Percentiles rank a stretch among this genome's conserved stretches.
These are phyloP conservation scores for Sugiyamaella floridensis DNA, from an alignment of 805 yeast genomes.

Conservation along the genomic window DNA sequence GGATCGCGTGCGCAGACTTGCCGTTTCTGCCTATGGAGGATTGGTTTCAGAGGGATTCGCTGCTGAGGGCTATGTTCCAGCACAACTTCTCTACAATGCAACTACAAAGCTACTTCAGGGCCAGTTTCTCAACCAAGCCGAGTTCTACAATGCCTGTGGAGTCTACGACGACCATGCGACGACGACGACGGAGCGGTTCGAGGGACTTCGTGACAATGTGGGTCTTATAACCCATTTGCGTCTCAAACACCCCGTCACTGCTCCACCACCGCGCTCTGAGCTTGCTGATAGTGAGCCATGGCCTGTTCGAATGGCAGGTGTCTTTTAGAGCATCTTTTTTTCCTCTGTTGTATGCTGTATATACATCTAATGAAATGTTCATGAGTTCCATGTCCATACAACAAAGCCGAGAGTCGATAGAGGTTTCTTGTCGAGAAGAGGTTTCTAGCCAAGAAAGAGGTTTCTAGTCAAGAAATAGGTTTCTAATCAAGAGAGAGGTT, in stretches of 20 bases:
- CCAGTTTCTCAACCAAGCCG: constrained; percentile 22
- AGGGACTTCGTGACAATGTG: constrained; percentile 27
- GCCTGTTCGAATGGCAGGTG: constrained; percentile 10
- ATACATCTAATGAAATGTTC: not conserved
- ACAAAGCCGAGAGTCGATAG: too few species aligned
- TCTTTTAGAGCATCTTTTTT: not conserved
- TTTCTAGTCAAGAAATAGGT: too few species aligned
- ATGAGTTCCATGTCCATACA: not conserved
- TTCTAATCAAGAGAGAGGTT: constrained; percentile 11
- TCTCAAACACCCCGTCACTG: not conserved
- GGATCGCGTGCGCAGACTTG: constrained; percentile 21
- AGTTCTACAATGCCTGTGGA: constrained; percentile 25
- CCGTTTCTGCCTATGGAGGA: constrained; percentile 20
- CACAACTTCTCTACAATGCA: constrained; percentile 29
- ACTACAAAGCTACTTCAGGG: constrained; percentile 19
- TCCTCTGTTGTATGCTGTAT: not conserved
- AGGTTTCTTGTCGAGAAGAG: too few species aligned
- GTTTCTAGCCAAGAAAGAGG: too few species aligned
- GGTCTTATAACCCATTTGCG: constrained; percentile 29
- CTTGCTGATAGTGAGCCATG: constrained; percentile 1
- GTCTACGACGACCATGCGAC: constrained; percentile 7
- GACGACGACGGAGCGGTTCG: constrained; percentile 17
- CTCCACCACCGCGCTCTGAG: not conserved
- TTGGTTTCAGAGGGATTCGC: constrained; percentile 21
- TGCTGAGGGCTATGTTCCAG: constrained; percentile 30